Evolutionary conservation across 1,139 yeast species (phyloP).

Genomic region (Debaryomyces fabryi): DNA sequence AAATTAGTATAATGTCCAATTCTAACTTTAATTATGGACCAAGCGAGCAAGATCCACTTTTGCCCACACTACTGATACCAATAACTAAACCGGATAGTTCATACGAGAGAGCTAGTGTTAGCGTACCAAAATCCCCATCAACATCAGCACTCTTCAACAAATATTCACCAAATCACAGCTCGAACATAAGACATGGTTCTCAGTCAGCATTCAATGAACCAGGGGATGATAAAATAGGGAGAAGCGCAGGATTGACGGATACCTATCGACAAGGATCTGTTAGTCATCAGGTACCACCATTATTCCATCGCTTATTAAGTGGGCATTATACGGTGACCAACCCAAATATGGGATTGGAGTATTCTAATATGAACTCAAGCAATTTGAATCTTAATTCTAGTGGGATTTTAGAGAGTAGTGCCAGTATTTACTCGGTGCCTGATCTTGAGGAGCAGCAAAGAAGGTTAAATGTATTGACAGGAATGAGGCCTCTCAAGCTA

Average conservation of each 20-base stretch:
- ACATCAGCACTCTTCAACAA: slow-evolving; percentile 4
- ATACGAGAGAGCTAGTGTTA: background rate
- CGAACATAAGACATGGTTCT: background rate
- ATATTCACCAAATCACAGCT: background rate
- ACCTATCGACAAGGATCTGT: background rate
- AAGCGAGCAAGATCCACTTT: background rate
- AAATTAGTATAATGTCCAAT: background rate
- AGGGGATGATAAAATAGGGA: background rate
- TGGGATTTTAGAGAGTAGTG: slow-evolving; percentile 17
- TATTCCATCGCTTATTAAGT: slow-evolving; percentile 31
- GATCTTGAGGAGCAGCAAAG: slow-evolving; percentile 28
- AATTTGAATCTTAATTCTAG: slow-evolving; percentile 12
- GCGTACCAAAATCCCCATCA: slow-evolving; percentile 5
- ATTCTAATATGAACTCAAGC: slow-evolving; percentile 10
- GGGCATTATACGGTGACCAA: slow-evolving; percentile 37
- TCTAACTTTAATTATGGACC: background rate
- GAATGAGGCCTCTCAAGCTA: slow-evolving; percentile 51
- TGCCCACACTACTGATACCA: background rate
- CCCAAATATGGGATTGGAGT: slow-evolving; percentile 26
- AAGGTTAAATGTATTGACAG: slow-evolving; percentile 22
- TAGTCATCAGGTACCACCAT: slow-evolving; percentile 18
- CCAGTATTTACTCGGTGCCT: slow-evolving; percentile 19
- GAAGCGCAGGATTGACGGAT: slow-evolving; percentile 4
- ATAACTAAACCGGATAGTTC: slow-evolving; percentile 1
- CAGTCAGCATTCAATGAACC: background rate